A percentile compares a stretch with the other conserved stretches of the same genome.
Evolutionary conservation across 352 stramenopile genomes (phyloP).

Genomic region (Pythium periplocum): DNA sequence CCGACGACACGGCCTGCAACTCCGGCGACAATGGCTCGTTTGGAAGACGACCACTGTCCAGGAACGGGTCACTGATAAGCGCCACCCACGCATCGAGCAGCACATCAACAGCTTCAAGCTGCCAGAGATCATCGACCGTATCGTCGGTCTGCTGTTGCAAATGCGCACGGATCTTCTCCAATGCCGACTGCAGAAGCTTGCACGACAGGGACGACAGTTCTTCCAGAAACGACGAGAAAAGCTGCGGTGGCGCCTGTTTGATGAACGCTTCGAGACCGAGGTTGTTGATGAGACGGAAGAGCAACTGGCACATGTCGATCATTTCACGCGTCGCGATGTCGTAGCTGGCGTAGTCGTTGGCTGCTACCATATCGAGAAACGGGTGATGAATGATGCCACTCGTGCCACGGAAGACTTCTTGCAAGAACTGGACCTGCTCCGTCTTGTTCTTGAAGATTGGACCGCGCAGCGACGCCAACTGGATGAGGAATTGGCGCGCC

Average conservation of each 20-base stretch:
- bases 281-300: slow-evolving; percentile 76
- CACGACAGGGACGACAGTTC: slow-evolving; percentile 65
- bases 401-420: slow-evolving; percentile 66
- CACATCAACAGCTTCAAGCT: slow-evolving; percentile 75
- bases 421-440: slow-evolving; percentile 61
- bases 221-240: slow-evolving; percentile 61
- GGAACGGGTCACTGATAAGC: slow-evolving; percentile 51
- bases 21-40: slow-evolving; percentile 23
- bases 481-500: slow-evolving; percentile 72
- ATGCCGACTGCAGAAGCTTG: slow-evolving; percentile 60
- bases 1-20: slow-evolving; percentile 24
- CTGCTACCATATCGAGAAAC: slow-evolving; percentile 67
- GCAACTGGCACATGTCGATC: slow-evolving; percentile 80
- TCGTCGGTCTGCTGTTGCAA: slow-evolving; percentile 35
- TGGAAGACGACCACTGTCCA: slow-evolving; percentile 26
- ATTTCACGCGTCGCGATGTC: slow-evolving; percentile 74
- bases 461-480: slow-evolving; percentile 68
- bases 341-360: slow-evolving; percentile 52
- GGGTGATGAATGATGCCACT: slow-evolving; percentile 56
- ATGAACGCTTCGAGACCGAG: slow-evolving; percentile 52
- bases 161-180: slow-evolving; percentile 60
- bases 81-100: slow-evolving; percentile 78
- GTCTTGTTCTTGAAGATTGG: slow-evolving; percentile 59
- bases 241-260: slow-evolving; percentile 23
- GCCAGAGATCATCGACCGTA: slow-evolving; percentile 71